These are phyloP conservation scores for Raphanus sativus DNA, from an alignment of 345 rosid genomes.

Conservation along the genomic window DNA sequence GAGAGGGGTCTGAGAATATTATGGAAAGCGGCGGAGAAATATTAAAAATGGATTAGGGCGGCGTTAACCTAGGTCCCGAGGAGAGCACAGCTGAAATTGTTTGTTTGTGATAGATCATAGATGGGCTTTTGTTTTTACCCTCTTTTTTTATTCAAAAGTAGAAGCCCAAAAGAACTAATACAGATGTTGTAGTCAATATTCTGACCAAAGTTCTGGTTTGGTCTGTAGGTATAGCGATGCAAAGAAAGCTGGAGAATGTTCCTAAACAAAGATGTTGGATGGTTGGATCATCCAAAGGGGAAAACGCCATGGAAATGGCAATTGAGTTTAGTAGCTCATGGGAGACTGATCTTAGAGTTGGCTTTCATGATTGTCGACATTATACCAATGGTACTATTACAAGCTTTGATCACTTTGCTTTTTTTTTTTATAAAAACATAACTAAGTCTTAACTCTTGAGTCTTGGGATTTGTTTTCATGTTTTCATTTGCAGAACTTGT, in stretches of 20 bases:
- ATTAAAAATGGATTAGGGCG: background rate
- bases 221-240: constrained; percentile 50
- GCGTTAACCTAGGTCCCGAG: too few relatives aligned
- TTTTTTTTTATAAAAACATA: background rate
- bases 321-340: constrained; percentile 50
- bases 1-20: background rate
- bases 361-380: constrained; percentile 70
- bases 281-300: background rate
- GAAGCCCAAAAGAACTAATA: background rate
- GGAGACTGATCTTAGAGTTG: constrained; percentile 64
- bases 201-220: background rate
- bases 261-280: constrained; percentile 45
- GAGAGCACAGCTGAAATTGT: too few relatives aligned
- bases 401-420: background rate
- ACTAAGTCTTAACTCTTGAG: background rate
- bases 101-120: too few relatives aligned
- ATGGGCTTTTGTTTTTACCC: background rate
- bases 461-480: too few relatives aligned
- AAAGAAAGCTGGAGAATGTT: constrained; percentile 53
- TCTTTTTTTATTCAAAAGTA: too few relatives aligned
- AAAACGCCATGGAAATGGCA: constrained; percentile 32
- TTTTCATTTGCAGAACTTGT: constrained; percentile 54
- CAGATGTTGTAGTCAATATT: constrained; percentile 10
- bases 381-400: constrained; percentile 61
- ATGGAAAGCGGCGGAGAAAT: background rate